Conservation (phyloP, 1,284 basidiomycete species). For the Coniferiporia weirii region DNA sequence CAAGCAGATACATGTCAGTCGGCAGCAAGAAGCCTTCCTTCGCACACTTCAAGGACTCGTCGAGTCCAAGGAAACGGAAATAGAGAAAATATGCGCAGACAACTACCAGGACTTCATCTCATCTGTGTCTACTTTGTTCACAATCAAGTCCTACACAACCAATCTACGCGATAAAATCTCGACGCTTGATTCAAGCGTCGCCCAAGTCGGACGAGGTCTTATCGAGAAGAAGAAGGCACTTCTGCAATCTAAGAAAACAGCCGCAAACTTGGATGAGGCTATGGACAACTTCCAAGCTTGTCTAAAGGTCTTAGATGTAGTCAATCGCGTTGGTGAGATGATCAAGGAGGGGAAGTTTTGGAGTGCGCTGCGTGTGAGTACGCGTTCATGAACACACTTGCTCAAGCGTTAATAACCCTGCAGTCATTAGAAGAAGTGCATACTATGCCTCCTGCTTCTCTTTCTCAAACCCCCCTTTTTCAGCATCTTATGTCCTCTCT, state of each 20-base stretch:
- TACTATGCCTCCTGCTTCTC: conserved; percentile 81
- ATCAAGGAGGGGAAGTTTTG: conserved; percentile 92
- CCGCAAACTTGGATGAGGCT: conserved; percentile 90
- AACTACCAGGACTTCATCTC: conserved; percentile 98
- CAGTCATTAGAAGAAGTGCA: conserved; percentile 94
- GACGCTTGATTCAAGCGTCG: conserved; percentile 64
- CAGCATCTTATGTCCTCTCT: conserved; percentile 88
- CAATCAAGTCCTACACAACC: conserved; percentile 85
- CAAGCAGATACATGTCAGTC: conserved; percentile 86
- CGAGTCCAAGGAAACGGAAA: conserved; percentile 91
- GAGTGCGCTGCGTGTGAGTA: conserved; percentile 88
- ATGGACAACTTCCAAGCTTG: conserved; percentile 94
- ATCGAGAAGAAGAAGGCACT: conserved; percentile 90
- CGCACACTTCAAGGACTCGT: conserved; percentile 84
- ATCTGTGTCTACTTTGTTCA: conserved; percentile 92
- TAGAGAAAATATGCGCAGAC: conserved; percentile 90
- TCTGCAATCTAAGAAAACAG: conserved; percentile 88
- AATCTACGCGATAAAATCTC: conserved; percentile 77
- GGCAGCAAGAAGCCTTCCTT: conserved; percentile 90
- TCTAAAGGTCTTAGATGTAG: conserved; percentile 87
- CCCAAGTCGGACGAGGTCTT: conserved; percentile 75
- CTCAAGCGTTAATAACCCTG: conserved; percentile 27
- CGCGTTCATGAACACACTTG: conserved; percentile 25
- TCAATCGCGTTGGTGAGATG: conserved; percentile 92
- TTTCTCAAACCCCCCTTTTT: conserved; percentile 92